Evolutionary conservation across 1,139 yeast species (phyloP).

Genomic region (Kodamaea suecica): DNA sequence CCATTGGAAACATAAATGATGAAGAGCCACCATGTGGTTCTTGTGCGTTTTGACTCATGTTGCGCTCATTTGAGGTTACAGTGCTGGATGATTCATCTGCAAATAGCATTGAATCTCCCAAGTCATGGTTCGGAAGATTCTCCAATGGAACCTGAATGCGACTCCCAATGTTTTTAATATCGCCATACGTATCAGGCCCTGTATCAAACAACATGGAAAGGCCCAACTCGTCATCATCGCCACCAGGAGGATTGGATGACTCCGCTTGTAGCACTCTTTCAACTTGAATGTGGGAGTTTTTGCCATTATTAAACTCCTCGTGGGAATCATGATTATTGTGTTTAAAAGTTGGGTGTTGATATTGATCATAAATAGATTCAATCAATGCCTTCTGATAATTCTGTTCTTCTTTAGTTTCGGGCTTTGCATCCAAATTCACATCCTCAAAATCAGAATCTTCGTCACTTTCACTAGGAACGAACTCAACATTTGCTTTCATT

Average conservation of each 20-base stretch:
- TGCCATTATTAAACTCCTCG: background rate
- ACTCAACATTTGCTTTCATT: too few relatives aligned
- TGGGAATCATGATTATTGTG: too few relatives aligned
- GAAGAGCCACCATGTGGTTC: constrained; percentile 5
- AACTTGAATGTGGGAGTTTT: too few relatives aligned
- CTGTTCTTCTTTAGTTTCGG: constrained; percentile 29
- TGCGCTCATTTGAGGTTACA: background rate
- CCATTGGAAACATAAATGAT: constrained; percentile 9
- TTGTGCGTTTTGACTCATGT: constrained; percentile 4
- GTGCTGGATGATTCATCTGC: background rate
- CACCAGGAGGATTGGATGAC: too few relatives aligned
- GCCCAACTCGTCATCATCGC: constrained; percentile 1
- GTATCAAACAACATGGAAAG: constrained; percentile 1
- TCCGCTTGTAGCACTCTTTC: too few relatives aligned
- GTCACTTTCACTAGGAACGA: background rate
- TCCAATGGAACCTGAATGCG: too few relatives aligned
- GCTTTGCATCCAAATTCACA: constrained; percentile 17
- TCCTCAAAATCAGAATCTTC: constrained; percentile 22
- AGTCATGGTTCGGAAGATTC: too few relatives aligned
- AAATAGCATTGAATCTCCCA: constrained; percentile 7
- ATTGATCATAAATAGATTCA: constrained; percentile 37
- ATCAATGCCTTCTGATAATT: constrained; percentile 32
- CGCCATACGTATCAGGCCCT: too few relatives aligned
- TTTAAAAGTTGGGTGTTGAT: constrained; percentile 16
- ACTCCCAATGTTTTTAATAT: too few relatives aligned